Base-by-base conservation (phyloP, 2,329 filamentous ascomycete species). In the Monosporascus sp. region DNA sequence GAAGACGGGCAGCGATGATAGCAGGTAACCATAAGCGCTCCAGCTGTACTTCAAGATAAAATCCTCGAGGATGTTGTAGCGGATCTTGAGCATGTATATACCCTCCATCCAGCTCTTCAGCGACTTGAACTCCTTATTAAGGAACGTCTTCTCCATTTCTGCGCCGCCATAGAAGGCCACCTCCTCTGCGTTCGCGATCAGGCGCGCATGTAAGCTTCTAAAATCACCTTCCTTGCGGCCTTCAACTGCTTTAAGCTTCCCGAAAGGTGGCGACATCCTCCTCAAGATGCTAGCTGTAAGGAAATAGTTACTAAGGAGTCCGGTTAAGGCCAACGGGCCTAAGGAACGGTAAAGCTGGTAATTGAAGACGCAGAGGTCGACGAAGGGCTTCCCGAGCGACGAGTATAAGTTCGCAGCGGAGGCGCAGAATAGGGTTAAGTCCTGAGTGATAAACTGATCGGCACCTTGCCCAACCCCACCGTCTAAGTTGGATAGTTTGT, bases 11-110 rank as follows among this genome's bases (percentile, higher is more conserved):
- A 99, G 78, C 3, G 93, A 95, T 1, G 93, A 94, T 53, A 99
- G 80, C 37, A 97, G 81, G 66, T 99, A 99, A 37, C 94, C 94
- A 66, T 97, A 96, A 0, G 94, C 94, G 59, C 92, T 97, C 94
- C 94, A 99, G 60, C 91, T 94, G 69, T 99, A 99, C 70, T 99
- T 99, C 55, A 99, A 77, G 48, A 99, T 91, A 65, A 99, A 96
- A 69, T 99, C 94, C 69, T 99, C 94, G 0, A 99, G 84, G 76
- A 99, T 99, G 69, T 97, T 99, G 76, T 99, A 99, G 17, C 91
- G 87, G 60, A 99, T 96, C 73, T 97, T 97, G 60, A 97, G 85
- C 71, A 91, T 92, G 73, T 99, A 99, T 59, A 99, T 97, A 45
- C 90, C 88, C 69, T 99, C 94, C 93, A 99, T 97, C 90, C 92